Percentiles rank a stretch among this genome's conserved stretches.
phyloP scores from a whole-genome alignment of 257 asterid species.

The Osmanthus fragrans region DNA sequence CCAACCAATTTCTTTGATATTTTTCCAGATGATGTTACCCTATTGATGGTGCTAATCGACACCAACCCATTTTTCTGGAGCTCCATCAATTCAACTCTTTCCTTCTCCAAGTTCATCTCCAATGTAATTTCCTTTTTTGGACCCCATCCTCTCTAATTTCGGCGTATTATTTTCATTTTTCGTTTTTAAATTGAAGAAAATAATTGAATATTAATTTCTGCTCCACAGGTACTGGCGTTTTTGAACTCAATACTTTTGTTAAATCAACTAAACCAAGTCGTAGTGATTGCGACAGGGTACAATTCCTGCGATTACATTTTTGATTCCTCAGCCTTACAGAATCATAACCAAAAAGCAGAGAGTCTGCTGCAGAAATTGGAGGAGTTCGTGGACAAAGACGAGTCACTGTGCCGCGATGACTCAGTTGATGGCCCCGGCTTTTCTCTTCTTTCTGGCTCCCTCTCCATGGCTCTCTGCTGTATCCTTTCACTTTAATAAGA shows the following conservation, averaged over 20 bases:
- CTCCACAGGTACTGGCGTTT: slow-evolving; percentile 69
- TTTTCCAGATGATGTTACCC: slow-evolving; percentile 83
- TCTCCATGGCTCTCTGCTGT: slow-evolving; percentile 96
- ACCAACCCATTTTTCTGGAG: slow-evolving; percentile 88
- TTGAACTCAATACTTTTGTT: slow-evolving; percentile 71
- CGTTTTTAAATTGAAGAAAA: slow-evolving; percentile 4
- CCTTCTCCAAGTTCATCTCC: slow-evolving; percentile 70
- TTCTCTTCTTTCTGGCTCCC: slow-evolving; percentile 88
- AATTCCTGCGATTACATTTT: slow-evolving; percentile 71
- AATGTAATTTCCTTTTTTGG: slow-evolving; percentile 46
- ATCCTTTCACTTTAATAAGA: slow-evolving; percentile 42
- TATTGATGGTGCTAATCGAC: slow-evolving; percentile 78
- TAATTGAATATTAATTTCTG: not conserved
- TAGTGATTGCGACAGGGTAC: slow-evolving; percentile 84
- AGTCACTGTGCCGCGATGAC: slow-evolving; percentile 53
- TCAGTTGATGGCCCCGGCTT: slow-evolving; percentile 62
- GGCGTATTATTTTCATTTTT: not conserved
- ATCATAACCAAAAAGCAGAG: slow-evolving; percentile 63
- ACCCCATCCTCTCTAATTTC: not conserved
- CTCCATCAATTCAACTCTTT: slow-evolving; percentile 54
- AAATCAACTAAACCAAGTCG: slow-evolving; percentile 82
- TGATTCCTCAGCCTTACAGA: slow-evolving; percentile 61
- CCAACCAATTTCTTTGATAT: not conserved
- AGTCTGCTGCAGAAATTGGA: slow-evolving; percentile 62
- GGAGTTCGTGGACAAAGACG: slow-evolving; percentile 78